Conservation (phyloP, 306 rosid species). For the Corylus heterophylla region DNA sequence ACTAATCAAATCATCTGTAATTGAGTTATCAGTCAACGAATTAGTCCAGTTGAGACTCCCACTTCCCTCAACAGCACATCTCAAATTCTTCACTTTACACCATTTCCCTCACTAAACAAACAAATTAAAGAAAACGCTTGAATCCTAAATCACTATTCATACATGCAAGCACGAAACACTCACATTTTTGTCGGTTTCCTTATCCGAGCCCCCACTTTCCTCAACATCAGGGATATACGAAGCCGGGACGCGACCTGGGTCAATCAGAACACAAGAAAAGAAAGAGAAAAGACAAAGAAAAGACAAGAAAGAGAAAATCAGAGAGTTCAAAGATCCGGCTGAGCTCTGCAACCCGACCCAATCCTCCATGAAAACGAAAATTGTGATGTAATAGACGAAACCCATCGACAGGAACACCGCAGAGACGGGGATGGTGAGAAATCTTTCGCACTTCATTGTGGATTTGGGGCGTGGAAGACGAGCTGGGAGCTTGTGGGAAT, state of each 20-base stretch:
- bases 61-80: not conserved
- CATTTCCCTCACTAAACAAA: conserved; percentile 22
- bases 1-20: not conserved
- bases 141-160: conserved; percentile 12
- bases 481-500: not conserved
- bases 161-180: conserved; percentile 21
- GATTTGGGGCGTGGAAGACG: not conserved
- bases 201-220: conserved; percentile 34
- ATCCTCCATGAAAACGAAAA: conserved; percentile 69
- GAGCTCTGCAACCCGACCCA: conserved; percentile 70
- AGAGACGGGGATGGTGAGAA: conserved; percentile 55
- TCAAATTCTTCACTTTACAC: not conserved
- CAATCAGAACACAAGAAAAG: conserved; percentile 63
- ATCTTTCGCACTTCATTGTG: conserved; percentile 43
- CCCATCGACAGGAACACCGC: conserved; percentile 50
- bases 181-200: conserved; percentile 50
- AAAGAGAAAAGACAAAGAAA: conserved; percentile 68
- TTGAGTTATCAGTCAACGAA: not conserved
- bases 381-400: conserved; percentile 55
- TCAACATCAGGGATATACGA: conserved; percentile 82
- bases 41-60: not conserved
- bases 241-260: conserved; percentile 77
- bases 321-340: conserved; percentile 59
- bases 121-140: not conserved
- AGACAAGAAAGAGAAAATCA: conserved; percentile 52